Conservation (phyloP, 2,329 filamentous ascomycete genomes). For the Neophaeococcomyces aloes region DNA sequence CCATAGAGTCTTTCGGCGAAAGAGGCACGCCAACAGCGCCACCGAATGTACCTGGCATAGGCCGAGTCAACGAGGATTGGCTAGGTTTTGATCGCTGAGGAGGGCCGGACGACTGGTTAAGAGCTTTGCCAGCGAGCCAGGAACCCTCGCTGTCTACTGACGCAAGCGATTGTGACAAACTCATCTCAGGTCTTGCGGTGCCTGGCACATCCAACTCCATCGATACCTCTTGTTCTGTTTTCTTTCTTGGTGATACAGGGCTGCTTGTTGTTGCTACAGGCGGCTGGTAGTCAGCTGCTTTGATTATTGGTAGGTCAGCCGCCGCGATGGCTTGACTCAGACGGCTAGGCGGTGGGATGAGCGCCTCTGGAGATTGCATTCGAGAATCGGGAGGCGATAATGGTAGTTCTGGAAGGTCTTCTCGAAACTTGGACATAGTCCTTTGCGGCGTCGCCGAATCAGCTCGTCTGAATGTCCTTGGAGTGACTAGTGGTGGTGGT, state of each 20-base stretch:
- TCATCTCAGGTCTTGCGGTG: slow-evolving; percentile 13
- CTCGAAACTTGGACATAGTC: slow-evolving; percentile 81
- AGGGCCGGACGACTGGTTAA: slow-evolving; percentile 38
- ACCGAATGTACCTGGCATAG: slow-evolving; percentile 18
- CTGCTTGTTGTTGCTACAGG: slow-evolving; percentile 6
- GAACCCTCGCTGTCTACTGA: slow-evolving; percentile 93
- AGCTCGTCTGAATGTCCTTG: slow-evolving; percentile 37
- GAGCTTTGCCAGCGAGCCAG: slow-evolving; percentile 73
- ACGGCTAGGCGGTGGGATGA: slow-evolving; percentile 20
- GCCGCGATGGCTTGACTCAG: slow-evolving; percentile 29
- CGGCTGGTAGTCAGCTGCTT: slow-evolving; percentile 21
- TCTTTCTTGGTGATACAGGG: slow-evolving; percentile 11
- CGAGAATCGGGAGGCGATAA: slow-evolving; percentile 77
- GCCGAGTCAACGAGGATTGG: slow-evolving; percentile 32
- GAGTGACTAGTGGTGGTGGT: slow-evolving; percentile 29
- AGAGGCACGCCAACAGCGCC: slow-evolving; percentile 40
- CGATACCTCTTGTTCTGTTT: slow-evolving; percentile 5
- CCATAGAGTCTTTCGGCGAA: slow-evolving; percentile 19
- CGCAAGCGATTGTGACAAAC: slow-evolving; percentile 71
- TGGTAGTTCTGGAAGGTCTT: slow-evolving; percentile 79
- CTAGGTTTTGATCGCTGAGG: slow-evolving; percentile 28
- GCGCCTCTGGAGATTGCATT: slow-evolving; percentile 60
- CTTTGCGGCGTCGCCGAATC: slow-evolving; percentile 53
- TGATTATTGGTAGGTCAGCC: slow-evolving; percentile 42
- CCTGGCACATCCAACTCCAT: slow-evolving; percentile 13